Evolutionary conservation across 495 filamentous ascomycete species (phyloP).

Genomic region (Trypethelium eluteriae): DNA sequence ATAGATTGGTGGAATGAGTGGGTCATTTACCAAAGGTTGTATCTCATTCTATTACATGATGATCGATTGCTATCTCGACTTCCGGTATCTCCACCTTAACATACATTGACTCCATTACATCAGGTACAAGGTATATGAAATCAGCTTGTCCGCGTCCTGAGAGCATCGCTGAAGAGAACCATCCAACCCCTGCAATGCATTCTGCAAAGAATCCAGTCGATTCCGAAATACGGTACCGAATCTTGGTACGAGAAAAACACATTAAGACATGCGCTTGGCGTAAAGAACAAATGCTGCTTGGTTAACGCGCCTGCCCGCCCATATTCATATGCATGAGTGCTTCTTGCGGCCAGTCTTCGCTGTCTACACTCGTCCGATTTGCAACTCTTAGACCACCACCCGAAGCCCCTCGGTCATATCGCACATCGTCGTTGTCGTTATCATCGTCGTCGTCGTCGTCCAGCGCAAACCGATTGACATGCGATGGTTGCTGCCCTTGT

Average conservation of each 20-base stretch:
- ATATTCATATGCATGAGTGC: conserved; percentile 34
- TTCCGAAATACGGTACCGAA: not conserved
- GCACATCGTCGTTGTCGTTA: conserved; percentile 5
- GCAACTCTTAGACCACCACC: conserved; percentile 33
- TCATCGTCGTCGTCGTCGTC: conserved; percentile 9
- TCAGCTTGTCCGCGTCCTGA: not conserved
- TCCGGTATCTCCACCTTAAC: not conserved
- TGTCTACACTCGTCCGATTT: conserved; percentile 24
- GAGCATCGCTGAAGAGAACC: not conserved
- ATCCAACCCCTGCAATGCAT: not conserved
- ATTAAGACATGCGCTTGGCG: not conserved
- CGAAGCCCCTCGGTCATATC: conserved; percentile 6
- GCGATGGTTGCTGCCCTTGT: not conserved
- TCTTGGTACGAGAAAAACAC: not conserved
- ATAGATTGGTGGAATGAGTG: too few relatives aligned
- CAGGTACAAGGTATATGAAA: not conserved
- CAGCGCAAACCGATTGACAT: not conserved
- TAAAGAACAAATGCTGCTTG: not conserved
- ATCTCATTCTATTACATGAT: not conserved
- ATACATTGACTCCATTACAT: not conserved
- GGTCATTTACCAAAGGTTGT: not conserved
- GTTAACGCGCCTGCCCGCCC: conserved; percentile 15
- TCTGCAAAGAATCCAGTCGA: not conserved
- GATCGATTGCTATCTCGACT: not conserved
- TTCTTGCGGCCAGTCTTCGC: conserved; percentile 33